Conservation (phyloP, 768 basidiomycete species). For the Auricularia heimuer region DNA sequence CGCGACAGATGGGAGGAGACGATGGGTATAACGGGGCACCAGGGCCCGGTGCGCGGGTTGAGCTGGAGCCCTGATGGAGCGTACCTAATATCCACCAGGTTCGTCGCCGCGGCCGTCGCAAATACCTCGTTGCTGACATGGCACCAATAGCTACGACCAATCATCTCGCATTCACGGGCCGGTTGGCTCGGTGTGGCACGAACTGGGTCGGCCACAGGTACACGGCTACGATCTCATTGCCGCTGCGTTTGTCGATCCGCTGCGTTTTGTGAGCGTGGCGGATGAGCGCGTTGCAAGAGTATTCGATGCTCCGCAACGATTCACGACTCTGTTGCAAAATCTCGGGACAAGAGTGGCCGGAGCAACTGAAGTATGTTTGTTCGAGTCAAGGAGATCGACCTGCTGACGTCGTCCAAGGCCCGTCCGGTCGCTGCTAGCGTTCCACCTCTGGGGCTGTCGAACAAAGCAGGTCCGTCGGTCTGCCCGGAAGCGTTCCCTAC, state of each 20-base stretch:
- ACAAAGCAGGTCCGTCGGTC: slow-evolving; percentile 66
- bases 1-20: slow-evolving; percentile 53
- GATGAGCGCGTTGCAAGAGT: slow-evolving; percentile 94
- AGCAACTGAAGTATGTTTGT: slow-evolving; percentile 38
- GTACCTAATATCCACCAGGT: slow-evolving; percentile 83
- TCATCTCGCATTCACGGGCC: slow-evolving; percentile 83
- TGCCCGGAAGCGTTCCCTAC: neutral
- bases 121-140: neutral
- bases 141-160: slow-evolving; percentile 61
- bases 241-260: slow-evolving; percentile 60
- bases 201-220: slow-evolving; percentile 86
- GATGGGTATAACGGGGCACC: slow-evolving; percentile 81
- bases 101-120: slow-evolving; percentile 15
- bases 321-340: slow-evolving; percentile 52
- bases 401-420: slow-evolving; percentile 28
- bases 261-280: slow-evolving; percentile 81
- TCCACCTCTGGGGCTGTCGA: slow-evolving; percentile 88
- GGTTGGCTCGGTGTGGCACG: slow-evolving; percentile 56
- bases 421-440: slow-evolving; percentile 78
- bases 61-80: slow-evolving; percentile 82
- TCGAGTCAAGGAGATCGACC: no score
- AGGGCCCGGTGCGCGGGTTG: slow-evolving; percentile 65
- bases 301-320: slow-evolving; percentile 82
- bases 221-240: slow-evolving; percentile 92
- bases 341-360: slow-evolving; percentile 36